These are phyloP conservation scores for Rhizopogon vesiculosus DNA, from an alignment of 768 basidiomycete species.

Conservation along the genomic window DNA sequence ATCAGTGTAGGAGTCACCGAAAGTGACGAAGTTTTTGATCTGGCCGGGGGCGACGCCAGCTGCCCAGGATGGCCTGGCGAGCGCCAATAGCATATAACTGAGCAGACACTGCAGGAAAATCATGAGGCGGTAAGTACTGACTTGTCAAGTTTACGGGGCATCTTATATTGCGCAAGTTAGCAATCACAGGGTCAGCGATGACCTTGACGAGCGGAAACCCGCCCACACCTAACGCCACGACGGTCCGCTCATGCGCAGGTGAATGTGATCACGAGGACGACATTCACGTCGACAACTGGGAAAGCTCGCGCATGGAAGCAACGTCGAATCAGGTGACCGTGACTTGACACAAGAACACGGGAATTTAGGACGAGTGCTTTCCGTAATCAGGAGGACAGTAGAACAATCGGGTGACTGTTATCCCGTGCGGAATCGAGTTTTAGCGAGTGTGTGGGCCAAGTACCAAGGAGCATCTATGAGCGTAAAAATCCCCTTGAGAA, in stretches of 20 bases:
- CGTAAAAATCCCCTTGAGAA: neutral
- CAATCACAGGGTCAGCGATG: slow-evolving; percentile 1
- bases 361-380: neutral
- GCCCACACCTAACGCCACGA: neutral
- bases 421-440: neutral
- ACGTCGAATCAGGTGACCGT: neutral
- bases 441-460: neutral
- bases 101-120: slow-evolving; percentile 2
- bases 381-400: neutral
- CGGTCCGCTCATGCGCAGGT: neutral
- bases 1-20: slow-evolving; percentile 66
- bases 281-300: neutral
- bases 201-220: neutral
- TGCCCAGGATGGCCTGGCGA: slow-evolving; percentile 6
- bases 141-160: neutral
- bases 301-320: neutral
- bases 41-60: slow-evolving; percentile 33
- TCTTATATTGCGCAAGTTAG: slow-evolving; percentile 1
- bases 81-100: slow-evolving; percentile 6
- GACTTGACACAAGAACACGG: neutral
- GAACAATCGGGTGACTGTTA: neutral
- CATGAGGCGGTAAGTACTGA: neutral
- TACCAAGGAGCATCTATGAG: neutral
- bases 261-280: neutral
- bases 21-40: slow-evolving; percentile 62